Base-by-base conservation (phyloP, 2,329 filamentous ascomycete species). In the Penicillium hesseltinei region DNA sequence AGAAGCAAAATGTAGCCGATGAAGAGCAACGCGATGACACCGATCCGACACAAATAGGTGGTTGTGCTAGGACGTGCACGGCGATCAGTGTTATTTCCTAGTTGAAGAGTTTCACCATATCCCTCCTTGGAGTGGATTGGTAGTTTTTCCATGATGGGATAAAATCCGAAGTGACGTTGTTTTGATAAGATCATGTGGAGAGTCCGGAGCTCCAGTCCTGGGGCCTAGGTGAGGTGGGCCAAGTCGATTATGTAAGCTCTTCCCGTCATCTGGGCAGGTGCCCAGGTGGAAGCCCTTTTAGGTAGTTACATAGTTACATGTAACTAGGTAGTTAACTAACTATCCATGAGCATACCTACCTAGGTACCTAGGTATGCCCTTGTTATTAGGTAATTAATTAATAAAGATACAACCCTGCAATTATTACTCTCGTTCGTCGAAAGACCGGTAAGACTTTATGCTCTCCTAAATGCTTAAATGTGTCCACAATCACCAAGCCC, bases 71-170 rank as follows among this genome's bases (percentile, higher is more conserved):
- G 46, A 15, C 29, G 51, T 13, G 19, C 39, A 23, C 27, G 58
- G 19, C 7, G 44, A n/a, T 54, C 38, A 43, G 23, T 13, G 10
- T 46, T 21, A 17, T 48, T 48, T 33, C 19, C 17, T 4, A 44
- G 27, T n/a, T 47, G 44, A 23, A 46, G 35, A 7, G 46, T 36
- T 15, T n/a, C 44, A 10, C 40, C 46, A 33, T 29, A 39, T 19
- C 10, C 53, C 27, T 64, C 62, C 17, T 54, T 50, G 13, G 54
- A 60, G 52, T 67, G 57, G 49, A 62, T 46, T 15, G 65, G 65
- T 45, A 67, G 54, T 42, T 65, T 64, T 38, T 63, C 58, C 65
- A 67, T 67, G 33, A 27, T 40, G 54, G 13, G 33, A 54, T 46
- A 15, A 23, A 48, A 35, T 19, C 13, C 25, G 40, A 50, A 38